Percentiles rank a stretch among this genome's conserved stretches.
These are phyloP conservation scores for Syzygium oleosum DNA, from an alignment of 345 rosid species.

Conservation along the genomic window DNA sequence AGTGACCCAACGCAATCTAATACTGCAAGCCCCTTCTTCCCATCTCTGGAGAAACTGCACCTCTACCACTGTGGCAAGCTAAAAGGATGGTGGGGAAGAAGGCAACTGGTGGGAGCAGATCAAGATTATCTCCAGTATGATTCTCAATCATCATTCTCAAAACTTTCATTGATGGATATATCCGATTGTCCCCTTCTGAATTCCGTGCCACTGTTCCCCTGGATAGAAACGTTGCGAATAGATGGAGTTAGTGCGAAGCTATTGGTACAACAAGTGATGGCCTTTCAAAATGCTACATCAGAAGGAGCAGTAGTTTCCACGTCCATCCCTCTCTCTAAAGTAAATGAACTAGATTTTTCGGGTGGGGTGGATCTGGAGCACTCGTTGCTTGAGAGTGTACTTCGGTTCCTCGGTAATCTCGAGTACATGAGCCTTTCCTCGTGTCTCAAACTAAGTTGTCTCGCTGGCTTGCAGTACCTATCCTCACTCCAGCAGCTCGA, in stretches of 20 bases:
- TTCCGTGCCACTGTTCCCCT: background rate
- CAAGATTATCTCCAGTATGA: background rate
- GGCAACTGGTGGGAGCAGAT: background rate
- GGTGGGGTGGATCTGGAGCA: background rate
- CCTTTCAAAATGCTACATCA: background rate
- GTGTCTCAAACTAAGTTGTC: background rate
- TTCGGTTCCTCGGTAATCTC: background rate
- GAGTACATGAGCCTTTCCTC: background rate
- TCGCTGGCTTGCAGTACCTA: background rate
- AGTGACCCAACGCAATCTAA: background rate
- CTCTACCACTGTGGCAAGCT: background rate
- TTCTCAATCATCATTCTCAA: background rate
- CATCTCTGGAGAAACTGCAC: background rate
- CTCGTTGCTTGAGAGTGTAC: background rate
- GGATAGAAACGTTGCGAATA: background rate
- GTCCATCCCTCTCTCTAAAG: background rate
- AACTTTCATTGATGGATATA: background rate
- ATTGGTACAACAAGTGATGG: background rate
- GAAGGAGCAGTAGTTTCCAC: background rate
- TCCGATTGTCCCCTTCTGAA: fast-evolving
- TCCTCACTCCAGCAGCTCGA: background rate
- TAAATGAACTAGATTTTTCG: background rate
- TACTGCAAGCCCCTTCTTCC: background rate
- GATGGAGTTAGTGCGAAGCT: background rate
- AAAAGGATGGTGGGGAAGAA: background rate